phyloP scores from a whole-genome alignment of 176 grass and related monocot genomes.

The Carex kokanica region DNA sequence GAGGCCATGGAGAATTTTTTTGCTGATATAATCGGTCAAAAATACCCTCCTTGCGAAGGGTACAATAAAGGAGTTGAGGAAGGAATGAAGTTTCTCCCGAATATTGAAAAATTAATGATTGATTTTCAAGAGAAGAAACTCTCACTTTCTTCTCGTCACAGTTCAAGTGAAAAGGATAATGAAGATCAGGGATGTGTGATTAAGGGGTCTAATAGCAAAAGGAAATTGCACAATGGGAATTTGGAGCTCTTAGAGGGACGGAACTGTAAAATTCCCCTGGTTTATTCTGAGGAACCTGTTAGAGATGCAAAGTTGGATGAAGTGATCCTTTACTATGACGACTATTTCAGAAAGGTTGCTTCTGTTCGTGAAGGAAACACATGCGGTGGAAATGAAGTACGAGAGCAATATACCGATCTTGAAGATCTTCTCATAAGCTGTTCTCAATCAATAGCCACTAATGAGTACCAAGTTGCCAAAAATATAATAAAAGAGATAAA shows the following conservation, averaged over 20 bases:
- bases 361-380: background rate
- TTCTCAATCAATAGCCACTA: slow-evolving; percentile 25
- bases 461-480: slow-evolving; percentile 18
- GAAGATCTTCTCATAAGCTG: slow-evolving; percentile 25
- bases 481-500: slow-evolving; percentile 24
- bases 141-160: background rate
- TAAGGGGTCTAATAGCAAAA: background rate
- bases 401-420: background rate
- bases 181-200: background rate
- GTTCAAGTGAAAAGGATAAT: background rate
- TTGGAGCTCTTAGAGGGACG: slow-evolving; percentile 24
- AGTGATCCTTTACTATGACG: slow-evolving; percentile 22
- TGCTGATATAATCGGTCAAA: slow-evolving; percentile 30
- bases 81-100: slow-evolving; percentile 32
- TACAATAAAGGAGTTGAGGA: slow-evolving; percentile 32
- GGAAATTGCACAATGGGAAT: background rate
- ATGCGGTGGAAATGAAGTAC: background rate
- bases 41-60: slow-evolving; percentile 6
- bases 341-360: slow-evolving; percentile 19
- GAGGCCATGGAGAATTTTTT: slow-evolving; percentile 32
- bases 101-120: slow-evolving; percentile 9
- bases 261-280: slow-evolving; percentile 19
- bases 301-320: slow-evolving; percentile 22
- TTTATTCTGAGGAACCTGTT: slow-evolving; percentile 10
- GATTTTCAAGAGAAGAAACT: slow-evolving; percentile 7